Percentiles rank a stretch among this genome's conserved stretches.
Evolutionary conservation across 192 early-diverging fungal species (phyloP).

Genomic region (Podila epigama): DNA sequence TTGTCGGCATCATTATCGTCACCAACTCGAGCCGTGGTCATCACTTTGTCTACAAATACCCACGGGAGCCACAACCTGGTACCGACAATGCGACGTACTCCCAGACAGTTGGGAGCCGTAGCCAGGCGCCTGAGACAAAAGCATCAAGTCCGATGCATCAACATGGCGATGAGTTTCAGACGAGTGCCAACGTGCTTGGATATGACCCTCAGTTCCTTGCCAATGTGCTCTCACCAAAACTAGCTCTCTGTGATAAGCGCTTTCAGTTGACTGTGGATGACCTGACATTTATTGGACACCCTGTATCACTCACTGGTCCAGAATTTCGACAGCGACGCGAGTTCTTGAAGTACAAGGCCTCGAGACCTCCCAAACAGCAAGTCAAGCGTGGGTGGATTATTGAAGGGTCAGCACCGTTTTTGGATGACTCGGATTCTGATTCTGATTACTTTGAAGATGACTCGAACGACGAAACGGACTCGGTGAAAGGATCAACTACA

Average conservation of each 20-base stretch:
- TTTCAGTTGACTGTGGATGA: conserved; percentile 91
- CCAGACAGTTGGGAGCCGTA: no score
- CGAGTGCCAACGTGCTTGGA: conserved; percentile 49
- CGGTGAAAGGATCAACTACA: not conserved
- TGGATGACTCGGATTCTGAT: conserved; percentile 64
- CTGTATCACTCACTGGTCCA: conserved; percentile 41
- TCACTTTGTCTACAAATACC: conserved; percentile 80
- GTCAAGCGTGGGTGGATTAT: conserved; percentile 45
- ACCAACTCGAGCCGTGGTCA: conserved; percentile 73
- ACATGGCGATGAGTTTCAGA: conserved; percentile 14
- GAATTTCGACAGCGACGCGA: conserved; percentile 48
- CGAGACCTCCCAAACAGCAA: conserved; percentile 35
- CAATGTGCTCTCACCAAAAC: conserved; percentile 87
- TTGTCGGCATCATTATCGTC: conserved; percentile 69
- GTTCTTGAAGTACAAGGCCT: conserved; percentile 17
- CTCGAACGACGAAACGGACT: conserved; percentile 32
- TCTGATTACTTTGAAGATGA: conserved; percentile 65
- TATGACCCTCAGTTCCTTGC: conserved; percentile 81
- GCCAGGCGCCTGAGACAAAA: no score
- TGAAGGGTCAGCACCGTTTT: conserved; percentile 63
- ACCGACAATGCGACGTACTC: conserved; percentile 8
- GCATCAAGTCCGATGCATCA: conserved; percentile 2
- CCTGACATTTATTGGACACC: conserved; percentile 84
- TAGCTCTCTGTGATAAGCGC: conserved; percentile 76
- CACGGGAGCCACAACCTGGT: conserved; percentile 50